Conservation (phyloP, 164 flowering plant genomes). For the Buxus sempervirens region DNA sequence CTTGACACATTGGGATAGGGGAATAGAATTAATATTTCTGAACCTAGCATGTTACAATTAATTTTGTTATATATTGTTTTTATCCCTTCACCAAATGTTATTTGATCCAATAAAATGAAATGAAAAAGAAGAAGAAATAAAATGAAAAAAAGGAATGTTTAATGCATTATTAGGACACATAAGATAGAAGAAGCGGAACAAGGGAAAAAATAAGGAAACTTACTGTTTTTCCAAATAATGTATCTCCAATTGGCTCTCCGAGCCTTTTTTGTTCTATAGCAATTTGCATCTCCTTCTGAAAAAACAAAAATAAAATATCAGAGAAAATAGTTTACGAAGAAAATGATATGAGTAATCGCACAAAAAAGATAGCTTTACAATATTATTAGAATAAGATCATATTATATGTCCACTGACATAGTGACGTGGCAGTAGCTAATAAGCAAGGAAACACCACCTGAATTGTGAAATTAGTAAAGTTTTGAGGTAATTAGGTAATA, state of each 20-base stretch:
- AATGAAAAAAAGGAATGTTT: background rate
- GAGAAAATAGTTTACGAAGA: background rate
- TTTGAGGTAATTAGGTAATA: too few species aligned
- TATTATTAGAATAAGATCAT: too few species aligned
- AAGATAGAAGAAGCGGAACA: background rate
- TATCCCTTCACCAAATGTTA: background rate
- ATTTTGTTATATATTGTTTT: too few species aligned
- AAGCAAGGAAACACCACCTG: too few species aligned
- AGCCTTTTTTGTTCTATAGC: conserved; percentile 49
- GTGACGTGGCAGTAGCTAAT: too few species aligned
- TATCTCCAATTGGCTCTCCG: conserved; percentile 80
- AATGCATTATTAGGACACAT: background rate
- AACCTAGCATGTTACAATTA: too few species aligned
- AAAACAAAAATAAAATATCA: background rate
- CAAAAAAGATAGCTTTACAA: background rate
- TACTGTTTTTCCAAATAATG: conserved; percentile 83
- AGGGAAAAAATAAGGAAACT: conserved; percentile 21
- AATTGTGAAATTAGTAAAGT: too few species aligned
- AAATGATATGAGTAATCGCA: background rate
- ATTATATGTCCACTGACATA: too few species aligned
- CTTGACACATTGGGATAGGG: too few species aligned
- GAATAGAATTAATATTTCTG: too few species aligned
- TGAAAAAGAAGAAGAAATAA: background rate
- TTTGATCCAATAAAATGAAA: background rate
- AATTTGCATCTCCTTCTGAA: conserved; percentile 75